These are phyloP conservation scores for Patellaria atrata DNA, from an alignment of 495 filamentous ascomycete species.

Conservation along the genomic window DNA sequence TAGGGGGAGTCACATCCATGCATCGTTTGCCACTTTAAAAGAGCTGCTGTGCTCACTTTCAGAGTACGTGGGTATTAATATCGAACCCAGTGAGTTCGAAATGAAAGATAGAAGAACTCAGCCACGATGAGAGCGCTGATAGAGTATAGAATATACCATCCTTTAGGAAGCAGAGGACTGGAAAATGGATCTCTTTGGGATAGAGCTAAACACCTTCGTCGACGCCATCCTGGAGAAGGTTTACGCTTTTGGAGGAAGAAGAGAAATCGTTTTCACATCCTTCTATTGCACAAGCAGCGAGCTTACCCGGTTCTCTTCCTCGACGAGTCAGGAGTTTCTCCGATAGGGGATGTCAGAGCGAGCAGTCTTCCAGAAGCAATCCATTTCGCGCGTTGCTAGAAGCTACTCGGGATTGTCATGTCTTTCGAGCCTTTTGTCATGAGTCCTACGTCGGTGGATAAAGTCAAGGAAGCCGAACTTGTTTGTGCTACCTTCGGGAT, in stretches of 20 bases:
- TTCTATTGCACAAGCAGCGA: constrained; percentile 30
- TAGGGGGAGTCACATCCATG: too few species aligned
- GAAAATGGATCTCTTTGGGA: constrained; percentile 22
- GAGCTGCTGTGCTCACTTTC: background rate
- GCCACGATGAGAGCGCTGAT: background rate
- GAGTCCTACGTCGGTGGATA: too few species aligned
- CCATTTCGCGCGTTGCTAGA: too few species aligned
- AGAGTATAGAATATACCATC: constrained; percentile 23
- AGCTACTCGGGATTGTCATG: too few species aligned
- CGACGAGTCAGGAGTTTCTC: background rate
- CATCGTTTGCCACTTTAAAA: background rate
- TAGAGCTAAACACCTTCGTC: constrained; percentile 32
- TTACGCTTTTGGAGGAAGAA: constrained; percentile 12
- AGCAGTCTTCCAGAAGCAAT: background rate
- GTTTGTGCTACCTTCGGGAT: too few species aligned
- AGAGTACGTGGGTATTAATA: too few species aligned
- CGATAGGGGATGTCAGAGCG: background rate
- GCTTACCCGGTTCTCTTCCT: constrained; percentile 27
- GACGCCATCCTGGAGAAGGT: constrained; percentile 27
- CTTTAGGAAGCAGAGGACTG: constrained; percentile 30
- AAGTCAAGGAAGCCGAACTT: too few species aligned
- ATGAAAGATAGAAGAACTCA: too few species aligned
- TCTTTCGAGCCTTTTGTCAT: too few species aligned
- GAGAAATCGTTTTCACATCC: constrained; percentile 29
- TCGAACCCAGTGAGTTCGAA: too few species aligned